Percentiles rank a stretch among this genome's conserved stretches.
Conservation (phyloP, 2,329 filamentous ascomycete species). For the Xylariaceae sp. region DNA sequence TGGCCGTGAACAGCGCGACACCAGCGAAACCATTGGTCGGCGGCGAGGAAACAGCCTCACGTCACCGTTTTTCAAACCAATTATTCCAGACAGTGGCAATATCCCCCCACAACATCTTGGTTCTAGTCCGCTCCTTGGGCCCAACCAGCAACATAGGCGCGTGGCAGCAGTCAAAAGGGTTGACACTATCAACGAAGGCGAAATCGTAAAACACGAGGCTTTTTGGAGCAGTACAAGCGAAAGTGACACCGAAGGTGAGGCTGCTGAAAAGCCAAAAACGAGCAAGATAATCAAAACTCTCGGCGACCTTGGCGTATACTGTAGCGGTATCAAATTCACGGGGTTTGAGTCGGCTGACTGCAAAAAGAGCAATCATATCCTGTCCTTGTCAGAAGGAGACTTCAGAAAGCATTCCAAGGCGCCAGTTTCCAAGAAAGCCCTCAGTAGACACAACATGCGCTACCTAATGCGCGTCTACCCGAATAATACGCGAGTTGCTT, state of each 20-base stretch:
- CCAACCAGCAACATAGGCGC: constrained; percentile 48
- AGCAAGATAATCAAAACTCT: constrained; percentile 86
- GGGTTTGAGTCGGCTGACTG: constrained; percentile 76
- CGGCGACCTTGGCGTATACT: constrained; percentile 79
- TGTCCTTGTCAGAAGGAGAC: constrained; percentile 87
- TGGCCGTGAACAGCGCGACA: constrained; percentile 42
- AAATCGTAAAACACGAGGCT: constrained; percentile 51
- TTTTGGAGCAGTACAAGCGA: constrained; percentile 69
- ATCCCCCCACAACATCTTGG: constrained; percentile 50
- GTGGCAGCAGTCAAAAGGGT: constrained; percentile 49
- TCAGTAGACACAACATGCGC: constrained; percentile 87
- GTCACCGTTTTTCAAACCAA: constrained; percentile 66
- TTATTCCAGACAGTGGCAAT: constrained; percentile 53
- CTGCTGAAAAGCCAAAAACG: constrained; percentile 54
- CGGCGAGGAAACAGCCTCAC: constrained; percentile 68
- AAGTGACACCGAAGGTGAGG: constrained; percentile 66
- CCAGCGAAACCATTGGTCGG: constrained; percentile 44
- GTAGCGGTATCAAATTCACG: constrained; percentile 72
- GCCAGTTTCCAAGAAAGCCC: constrained; percentile 68
- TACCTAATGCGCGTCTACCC: constrained; percentile 95
- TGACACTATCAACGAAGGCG: constrained; percentile 55
- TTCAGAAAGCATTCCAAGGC: constrained; percentile 79
- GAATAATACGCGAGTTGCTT: constrained; percentile 73
- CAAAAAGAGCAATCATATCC: constrained; percentile 88
- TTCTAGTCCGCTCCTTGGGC: constrained; percentile 51